Base-by-base conservation (phyloP, 1,284 basidiomycete genomes). In the Veloboletus limbatus region DNA sequence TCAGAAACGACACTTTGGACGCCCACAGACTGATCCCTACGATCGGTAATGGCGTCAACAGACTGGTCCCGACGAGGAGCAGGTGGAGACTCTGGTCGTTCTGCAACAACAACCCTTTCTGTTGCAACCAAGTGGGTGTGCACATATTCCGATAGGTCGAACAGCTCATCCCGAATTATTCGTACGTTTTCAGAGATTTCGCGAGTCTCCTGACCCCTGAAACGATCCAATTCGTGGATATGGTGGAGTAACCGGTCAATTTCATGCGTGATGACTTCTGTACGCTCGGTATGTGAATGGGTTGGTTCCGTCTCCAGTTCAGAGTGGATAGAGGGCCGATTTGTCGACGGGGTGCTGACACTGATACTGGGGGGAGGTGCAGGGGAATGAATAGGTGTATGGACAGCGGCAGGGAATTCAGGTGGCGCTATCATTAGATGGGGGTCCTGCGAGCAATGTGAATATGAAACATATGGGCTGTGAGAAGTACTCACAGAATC, bases 221-320 rank as follows among this genome's bases (percentile, higher is more conserved):
- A 67, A 28, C 74, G 71, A 55, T 88, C 78, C 27, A 83, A 69
- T 8, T 77, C 74, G 24, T 81, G 74, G n/a, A 91, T 63, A 48
- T 83, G 78, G 9, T 84, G 77, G 20, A 82, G 72, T 10, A 91
- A 63, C 8, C 77, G 71, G 53, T 83, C 80, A 20, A 91, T 73
- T 54, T 89, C 86, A n/a, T 77, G 72, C 4, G 75, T 77, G 40
- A 85, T 61, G 47, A 73, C 77, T 62, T 63, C 74, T 2, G 62
- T 58, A 13, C 28, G 56, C 70, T 52, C 60, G 59, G 54, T 49
- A 20, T 56, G 51, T 37, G 53, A 38, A 28, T 45, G 49, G 28
- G 62, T 54, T 21, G 70, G 66, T 17, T 77, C 63, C 0, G 84
- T 85, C 36, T 74, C 68, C n/a, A 84, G 55, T 37, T 66, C 71